phyloP scores from a whole-genome alignment of 1,139 yeast genomes.

The Kodamaea plutei region DNA sequence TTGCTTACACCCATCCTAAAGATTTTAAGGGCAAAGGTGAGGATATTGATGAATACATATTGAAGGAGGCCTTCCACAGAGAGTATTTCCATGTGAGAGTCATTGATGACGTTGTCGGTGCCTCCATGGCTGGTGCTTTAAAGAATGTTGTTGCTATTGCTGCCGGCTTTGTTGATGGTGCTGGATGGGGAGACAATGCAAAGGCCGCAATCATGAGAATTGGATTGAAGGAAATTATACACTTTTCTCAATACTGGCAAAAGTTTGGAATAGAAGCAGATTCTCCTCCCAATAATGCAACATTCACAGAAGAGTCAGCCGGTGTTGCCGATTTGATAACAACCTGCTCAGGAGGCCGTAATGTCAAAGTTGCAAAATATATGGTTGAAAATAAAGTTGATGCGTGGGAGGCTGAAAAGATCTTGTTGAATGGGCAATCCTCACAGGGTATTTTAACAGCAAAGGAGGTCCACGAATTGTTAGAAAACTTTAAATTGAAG shows the following conservation, averaged over 20 bases:
- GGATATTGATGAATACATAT: constrained; percentile 66
- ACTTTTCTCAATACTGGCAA: constrained; percentile 42
- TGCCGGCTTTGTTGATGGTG: constrained; percentile 93
- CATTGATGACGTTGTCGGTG: constrained; percentile 87
- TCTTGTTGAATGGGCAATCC: constrained; percentile 83
- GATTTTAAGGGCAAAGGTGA: constrained; percentile 68
- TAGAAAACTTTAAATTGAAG: constrained; percentile 53
- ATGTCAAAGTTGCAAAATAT: constrained; percentile 79
- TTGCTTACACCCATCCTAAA: constrained; percentile 73
- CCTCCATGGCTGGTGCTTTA: constrained; percentile 90
- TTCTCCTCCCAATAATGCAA: constrained; percentile 65
- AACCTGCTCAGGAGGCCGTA: constrained; percentile 95
- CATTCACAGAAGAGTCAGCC: constrained; percentile 88
- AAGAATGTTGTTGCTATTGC: constrained; percentile 91
- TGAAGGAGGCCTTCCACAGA: constrained; percentile 84
- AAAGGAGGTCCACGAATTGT: constrained; percentile 83
- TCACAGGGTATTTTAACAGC: constrained; percentile 92
- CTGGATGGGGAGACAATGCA: constrained; percentile 98
- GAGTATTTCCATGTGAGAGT: constrained; percentile 93
- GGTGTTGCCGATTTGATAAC: constrained; percentile 97
- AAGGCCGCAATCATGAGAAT: constrained; percentile 94
- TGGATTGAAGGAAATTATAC: constrained; percentile 81
- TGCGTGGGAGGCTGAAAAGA: constrained; percentile 79
- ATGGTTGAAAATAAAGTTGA: constrained; percentile 68
- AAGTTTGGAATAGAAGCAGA: constrained; percentile 68